Base-by-base conservation (phyloP, 2,329 filamentous ascomycete genomes). In the Exophiala mesophila region DNA sequence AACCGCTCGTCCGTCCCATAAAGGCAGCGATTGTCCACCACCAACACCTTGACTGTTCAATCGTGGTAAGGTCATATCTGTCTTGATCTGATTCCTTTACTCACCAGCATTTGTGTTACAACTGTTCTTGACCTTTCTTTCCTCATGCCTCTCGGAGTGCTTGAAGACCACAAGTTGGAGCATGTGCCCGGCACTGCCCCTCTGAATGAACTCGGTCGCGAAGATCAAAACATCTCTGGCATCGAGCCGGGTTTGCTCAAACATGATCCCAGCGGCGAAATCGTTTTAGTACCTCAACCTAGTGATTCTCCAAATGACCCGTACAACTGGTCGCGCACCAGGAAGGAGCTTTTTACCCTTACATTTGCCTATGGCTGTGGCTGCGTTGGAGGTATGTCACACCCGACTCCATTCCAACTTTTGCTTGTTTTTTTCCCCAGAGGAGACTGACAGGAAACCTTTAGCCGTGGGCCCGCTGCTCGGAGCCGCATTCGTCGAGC, bases 351-450 rank as follows among this genome's bases (percentile, higher is more conserved):
- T 19, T 64, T 68, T 36, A 63, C 64, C 12, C 56, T 68, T 19
- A 57, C 62, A 2, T 68, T 59, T 44, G 64, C 59, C 13, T 67
- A 63, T 47, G 62, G 65, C 3, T 62, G 59, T 34, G 61, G 59
- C n/a, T 65, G 62, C 33, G 65, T 68, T 8, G 67, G 66, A 44
- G 66, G 65, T 67, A 57, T 23, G 57, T 45, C 12, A 2, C 61
- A 9, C 64, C 62, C 34, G 43, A 55, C 15, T 56, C 64, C 10
- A 50, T 58, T n/a, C n/a, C n/a, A 3, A 31, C 17, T 31, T 31
- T 31, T 31, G 5, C 17, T 31, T 31, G 29, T 31, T 5, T 16
- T 12, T 31, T 7, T 5, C 50, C n/a, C 65, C 3, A 54, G 55
- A 64, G 47, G 55, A n/a, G 20, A 33, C 29, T 40, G 20, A 40